A percentile compares a stretch with the other conserved stretches of the same genome.
Conservation (phyloP, 257 asterid genomes). For the Gentiana dahurica region DNA sequence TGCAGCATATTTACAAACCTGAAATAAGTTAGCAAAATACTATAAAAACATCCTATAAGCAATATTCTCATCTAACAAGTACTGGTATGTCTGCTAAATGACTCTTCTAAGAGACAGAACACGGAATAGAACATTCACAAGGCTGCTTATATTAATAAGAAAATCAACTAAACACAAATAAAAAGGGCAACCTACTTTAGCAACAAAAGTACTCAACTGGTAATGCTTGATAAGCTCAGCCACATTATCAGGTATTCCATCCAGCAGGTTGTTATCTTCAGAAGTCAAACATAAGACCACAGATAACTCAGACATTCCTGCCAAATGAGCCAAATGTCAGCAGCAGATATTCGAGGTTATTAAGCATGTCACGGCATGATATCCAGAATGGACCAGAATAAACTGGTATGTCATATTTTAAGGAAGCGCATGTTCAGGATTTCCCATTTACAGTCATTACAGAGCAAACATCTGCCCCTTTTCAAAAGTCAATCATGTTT, state of each 20-base stretch:
- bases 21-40: constrained; percentile 10
- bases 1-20: constrained; percentile 87
- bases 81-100: not conserved
- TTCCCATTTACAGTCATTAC: no score
- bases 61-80: not conserved
- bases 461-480: no score
- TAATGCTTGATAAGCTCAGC: constrained; percentile 56
- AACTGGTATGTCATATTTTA: no score
- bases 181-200: constrained; percentile 63
- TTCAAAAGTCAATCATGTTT: no score
- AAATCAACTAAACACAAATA: constrained; percentile 3
- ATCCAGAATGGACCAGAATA: no score
- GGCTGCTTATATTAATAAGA: not conserved
- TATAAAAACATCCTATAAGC: not conserved
- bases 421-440: no score
- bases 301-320: constrained; percentile 56
- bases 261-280: constrained; percentile 26
- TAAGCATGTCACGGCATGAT: no score
- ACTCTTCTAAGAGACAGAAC: not conserved
- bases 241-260: constrained; percentile 41
- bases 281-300: constrained; percentile 50
- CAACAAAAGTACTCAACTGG: constrained; percentile 82
- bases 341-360: not conserved
- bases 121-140: not conserved
- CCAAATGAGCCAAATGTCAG: constrained; percentile 13